Evolutionary conservation across 495 filamentous ascomycete genomes (phyloP).

Genomic region (Xylaria cubensis): DNA sequence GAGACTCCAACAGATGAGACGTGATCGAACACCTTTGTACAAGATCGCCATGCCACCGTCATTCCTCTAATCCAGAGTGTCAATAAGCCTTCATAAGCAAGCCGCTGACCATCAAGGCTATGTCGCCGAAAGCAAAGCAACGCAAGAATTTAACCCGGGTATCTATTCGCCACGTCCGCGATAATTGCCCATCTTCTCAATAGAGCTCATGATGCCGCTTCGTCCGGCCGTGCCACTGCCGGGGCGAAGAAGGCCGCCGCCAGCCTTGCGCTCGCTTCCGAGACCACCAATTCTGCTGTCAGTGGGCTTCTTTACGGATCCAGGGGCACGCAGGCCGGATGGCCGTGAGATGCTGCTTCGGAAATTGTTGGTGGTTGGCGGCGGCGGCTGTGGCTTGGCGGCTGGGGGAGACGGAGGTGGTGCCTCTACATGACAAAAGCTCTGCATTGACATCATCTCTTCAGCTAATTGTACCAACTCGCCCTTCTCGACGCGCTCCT

Average conservation of each 20-base stretch:
- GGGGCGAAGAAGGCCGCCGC: slow-evolving; percentile 51
- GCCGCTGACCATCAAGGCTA: not conserved
- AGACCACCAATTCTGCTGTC: slow-evolving; percentile 54
- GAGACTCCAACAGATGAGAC: slow-evolving; percentile 30
- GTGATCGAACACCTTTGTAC: slow-evolving; percentile 27
- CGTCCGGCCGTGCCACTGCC: slow-evolving; percentile 51
- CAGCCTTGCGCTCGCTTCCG: slow-evolving; percentile 52
- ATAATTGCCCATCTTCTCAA: slow-evolving; percentile 71
- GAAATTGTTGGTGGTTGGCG: slow-evolving; percentile 30
- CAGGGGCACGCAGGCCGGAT: slow-evolving; percentile 54
- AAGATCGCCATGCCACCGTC: slow-evolving; percentile 24
- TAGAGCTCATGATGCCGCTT: slow-evolving; percentile 72
- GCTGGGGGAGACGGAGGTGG: slow-evolving; percentile 26
- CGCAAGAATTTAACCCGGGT: not conserved
- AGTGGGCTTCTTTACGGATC: slow-evolving; percentile 39
- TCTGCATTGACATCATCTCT: slow-evolving; percentile 76
- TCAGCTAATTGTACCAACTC: slow-evolving; percentile 92
- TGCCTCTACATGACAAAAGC: slow-evolving; percentile 32
- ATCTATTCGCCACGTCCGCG: slow-evolving; percentile 39
- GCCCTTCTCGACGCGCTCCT: slow-evolving; percentile 89
- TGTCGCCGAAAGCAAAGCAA: slow-evolving; percentile 12
- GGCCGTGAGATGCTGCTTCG: slow-evolving; percentile 39
- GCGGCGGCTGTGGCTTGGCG: slow-evolving; percentile 25
- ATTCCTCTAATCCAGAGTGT: slow-evolving; percentile 15
- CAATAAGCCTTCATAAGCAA: slow-evolving; percentile 5